These are phyloP conservation scores for Daldinia caldariorum DNA, from an alignment of 495 filamentous ascomycete genomes.

Conservation along the genomic window DNA sequence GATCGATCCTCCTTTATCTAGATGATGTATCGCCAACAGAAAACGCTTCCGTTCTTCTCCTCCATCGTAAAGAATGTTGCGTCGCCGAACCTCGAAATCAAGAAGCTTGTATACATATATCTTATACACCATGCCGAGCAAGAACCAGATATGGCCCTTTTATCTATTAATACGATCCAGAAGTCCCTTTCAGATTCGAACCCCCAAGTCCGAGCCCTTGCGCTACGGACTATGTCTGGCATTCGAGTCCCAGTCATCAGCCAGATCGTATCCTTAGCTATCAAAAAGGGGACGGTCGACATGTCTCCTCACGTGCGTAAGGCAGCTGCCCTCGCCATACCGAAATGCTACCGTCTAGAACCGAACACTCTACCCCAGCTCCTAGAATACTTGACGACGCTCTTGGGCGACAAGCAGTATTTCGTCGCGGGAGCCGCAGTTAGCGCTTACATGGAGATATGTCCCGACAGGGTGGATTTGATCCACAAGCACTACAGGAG, in stretches of 20 bases:
- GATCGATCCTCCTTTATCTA: constrained; percentile 51
- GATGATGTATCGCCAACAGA: constrained; percentile 92
- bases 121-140: constrained; percentile 94
- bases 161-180: constrained; percentile 98
- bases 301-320: constrained; percentile 95
- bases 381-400: constrained; percentile 75
- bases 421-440: constrained; percentile 94
- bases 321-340: constrained; percentile 92
- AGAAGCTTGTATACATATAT: constrained; percentile 98
- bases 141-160: constrained; percentile 91
- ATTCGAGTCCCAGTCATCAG: constrained; percentile 98
- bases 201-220: constrained; percentile 88
- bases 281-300: constrained; percentile 89
- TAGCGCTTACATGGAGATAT: constrained; percentile 86
- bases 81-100: constrained; percentile 88
- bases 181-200: constrained; percentile 93
- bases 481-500: constrained; percentile 89
- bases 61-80: constrained; percentile 96
- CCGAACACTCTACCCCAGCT: constrained; percentile 85
- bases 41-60: constrained; percentile 88
- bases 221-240: constrained; percentile 92
- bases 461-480: constrained; percentile 83
- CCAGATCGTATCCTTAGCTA: constrained; percentile 95
- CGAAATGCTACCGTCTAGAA: constrained; percentile 96
- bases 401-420: constrained; percentile 92